These are phyloP conservation scores for Mayamaea pseudoterrestris DNA, from an alignment of 108 stramenopile genomes.

Conservation along the genomic window DNA sequence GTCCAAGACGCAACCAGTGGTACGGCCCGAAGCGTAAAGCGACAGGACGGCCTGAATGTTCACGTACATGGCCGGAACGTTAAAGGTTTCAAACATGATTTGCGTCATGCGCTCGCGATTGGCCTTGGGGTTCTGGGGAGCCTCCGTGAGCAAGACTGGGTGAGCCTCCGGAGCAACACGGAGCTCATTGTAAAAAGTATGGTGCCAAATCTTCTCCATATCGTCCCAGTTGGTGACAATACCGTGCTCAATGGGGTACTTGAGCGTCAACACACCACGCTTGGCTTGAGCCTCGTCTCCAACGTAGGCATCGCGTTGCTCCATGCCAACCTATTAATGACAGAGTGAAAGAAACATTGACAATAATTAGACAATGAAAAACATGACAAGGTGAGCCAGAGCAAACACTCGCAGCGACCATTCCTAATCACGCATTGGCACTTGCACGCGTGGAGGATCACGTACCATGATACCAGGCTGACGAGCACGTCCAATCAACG, in stretches of 20 bases:
- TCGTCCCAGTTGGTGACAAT: constrained; percentile 98
- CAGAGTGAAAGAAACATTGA: background rate
- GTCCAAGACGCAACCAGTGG: constrained; percentile 92
- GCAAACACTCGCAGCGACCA: no score
- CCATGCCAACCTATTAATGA: constrained; percentile 79
- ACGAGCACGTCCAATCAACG: constrained; percentile 93
- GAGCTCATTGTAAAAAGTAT: constrained; percentile 97
- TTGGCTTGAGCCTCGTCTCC: constrained; percentile 98
- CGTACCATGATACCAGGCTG: constrained; percentile 92
- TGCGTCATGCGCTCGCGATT: constrained; percentile 99
- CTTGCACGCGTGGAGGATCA: no score
- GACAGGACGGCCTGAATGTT: constrained; percentile 98
- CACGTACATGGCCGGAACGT: constrained; percentile 99
- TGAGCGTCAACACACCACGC: constrained; percentile 97
- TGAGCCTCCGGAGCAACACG: constrained; percentile 96
- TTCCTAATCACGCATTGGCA: constrained; percentile 10
- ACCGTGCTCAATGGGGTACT: constrained; percentile 99
- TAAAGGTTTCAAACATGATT: constrained; percentile 99
- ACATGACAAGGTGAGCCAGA: no score
- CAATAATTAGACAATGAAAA: background rate
- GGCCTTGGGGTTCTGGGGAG: constrained; percentile 99
- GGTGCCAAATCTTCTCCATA: constrained; percentile 98
- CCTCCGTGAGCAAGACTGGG: constrained; percentile 98
- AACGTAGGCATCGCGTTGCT: constrained; percentile 99
- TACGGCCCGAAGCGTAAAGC: constrained; percentile 89